Evolutionary conservation across 768 basidiomycete genomes (phyloP).

Genomic region (Lyophyllum semitale): DNA sequence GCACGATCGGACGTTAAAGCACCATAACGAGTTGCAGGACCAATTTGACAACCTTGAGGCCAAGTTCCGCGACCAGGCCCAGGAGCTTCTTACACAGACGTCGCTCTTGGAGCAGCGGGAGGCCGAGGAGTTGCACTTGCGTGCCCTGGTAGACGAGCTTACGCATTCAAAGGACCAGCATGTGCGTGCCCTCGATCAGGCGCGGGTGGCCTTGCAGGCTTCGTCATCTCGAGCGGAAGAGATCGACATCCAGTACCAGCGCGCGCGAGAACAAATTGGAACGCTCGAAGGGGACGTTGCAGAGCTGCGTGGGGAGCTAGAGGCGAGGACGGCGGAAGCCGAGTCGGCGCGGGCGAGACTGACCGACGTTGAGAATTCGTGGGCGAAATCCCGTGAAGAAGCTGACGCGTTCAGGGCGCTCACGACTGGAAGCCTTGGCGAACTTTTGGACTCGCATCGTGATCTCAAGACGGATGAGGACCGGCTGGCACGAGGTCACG

Average conservation of each 20-base stretch:
- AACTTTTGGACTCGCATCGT: slow-evolving; percentile 85
- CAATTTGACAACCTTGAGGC: slow-evolving; percentile 60
- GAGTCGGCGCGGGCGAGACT: slow-evolving; percentile 68
- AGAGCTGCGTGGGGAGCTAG: slow-evolving; percentile 81
- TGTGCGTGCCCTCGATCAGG: slow-evolving; percentile 84
- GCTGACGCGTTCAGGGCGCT: slow-evolving; percentile 87
- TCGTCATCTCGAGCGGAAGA: slow-evolving; percentile 80
- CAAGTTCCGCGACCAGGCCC: slow-evolving; percentile 74
- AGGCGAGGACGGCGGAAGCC: slow-evolving; percentile 70
- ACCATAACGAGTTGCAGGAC: slow-evolving; percentile 72
- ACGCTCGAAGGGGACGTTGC: slow-evolving; percentile 76
- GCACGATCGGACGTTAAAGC: slow-evolving; percentile 62
- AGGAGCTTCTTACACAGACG: slow-evolving; percentile 71
- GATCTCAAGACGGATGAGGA: slow-evolving; percentile 86
- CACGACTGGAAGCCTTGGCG: slow-evolving; percentile 83
- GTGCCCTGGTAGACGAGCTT: slow-evolving; percentile 73
- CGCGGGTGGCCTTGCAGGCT: slow-evolving; percentile 73
- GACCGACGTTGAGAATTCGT: slow-evolving; percentile 84
- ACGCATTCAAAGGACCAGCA: slow-evolving; percentile 77
- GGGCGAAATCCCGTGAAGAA: slow-evolving; percentile 91
- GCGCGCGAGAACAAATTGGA: slow-evolving; percentile 66
- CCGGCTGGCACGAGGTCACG: slow-evolving; percentile 69
- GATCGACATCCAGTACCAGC: slow-evolving; percentile 71
- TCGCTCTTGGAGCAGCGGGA: slow-evolving; percentile 78
- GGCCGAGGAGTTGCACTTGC: slow-evolving; percentile 69